Evolutionary conservation across 2,329 filamentous ascomycete species (phyloP), one percentile per base, ranked within the genome.

Genomic region (Phaeosphaeriaceae sp.): DNA sequence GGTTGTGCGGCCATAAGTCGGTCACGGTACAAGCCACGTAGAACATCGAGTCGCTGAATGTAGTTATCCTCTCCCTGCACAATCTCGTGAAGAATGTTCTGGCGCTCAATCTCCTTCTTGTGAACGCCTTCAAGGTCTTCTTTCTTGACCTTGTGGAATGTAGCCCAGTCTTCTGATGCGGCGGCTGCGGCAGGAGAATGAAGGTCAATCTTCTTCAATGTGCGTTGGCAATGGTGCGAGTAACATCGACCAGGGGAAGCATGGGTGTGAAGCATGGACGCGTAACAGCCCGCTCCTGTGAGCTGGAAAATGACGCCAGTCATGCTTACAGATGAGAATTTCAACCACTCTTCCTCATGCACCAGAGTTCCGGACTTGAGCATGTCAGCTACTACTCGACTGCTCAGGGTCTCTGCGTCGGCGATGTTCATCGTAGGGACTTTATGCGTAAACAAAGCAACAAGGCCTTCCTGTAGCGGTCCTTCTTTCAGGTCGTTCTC

Each of bases 371-470:
- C 89, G 9, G 89, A 88, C 22, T 86, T 84, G 64, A 94, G 86
- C 91, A 99, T 95, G 48, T 89, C 86, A 54, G 88, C 83, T 1
- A 96, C 88, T 0, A 97, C 91, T 42, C 87, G 88, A 57, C 87
- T 86, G 61, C 91, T 92, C 51, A 99, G 83, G 1, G 89, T 90
- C 75, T 99, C 95, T 0, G 95, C 95, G 81, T 99, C 96, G 6
- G 94, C 93, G 44, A 95, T 94, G 69, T 99, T 98, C 92, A 99
- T 97, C 0, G 93, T 99, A 0, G 95, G 93, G 0, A 99, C 93
- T 77, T 97, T 98, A 78, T 91, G 87, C 1, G 92, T 96, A 76
- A 99, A 98, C 7, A 99, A 82, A 27, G 89, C 91, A 44, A 97
- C 89, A 44, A 99, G 84, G 2, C 92, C 93, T 66, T 98, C 93